phyloP scores from a whole-genome alignment of 805 yeast species.

The Saccharomycopsis sp. region DNA sequence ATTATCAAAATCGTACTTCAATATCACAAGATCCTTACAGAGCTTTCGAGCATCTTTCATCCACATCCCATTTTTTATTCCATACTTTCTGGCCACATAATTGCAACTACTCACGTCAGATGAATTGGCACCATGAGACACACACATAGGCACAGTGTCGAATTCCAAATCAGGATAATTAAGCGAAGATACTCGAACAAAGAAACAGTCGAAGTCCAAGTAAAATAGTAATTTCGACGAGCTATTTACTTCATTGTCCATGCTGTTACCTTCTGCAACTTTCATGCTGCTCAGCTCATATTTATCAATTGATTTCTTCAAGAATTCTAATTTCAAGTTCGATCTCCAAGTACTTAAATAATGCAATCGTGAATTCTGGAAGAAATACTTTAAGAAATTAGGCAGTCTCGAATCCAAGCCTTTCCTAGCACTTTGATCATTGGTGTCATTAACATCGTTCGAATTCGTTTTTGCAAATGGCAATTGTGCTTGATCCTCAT shows the following conservation, averaged over 20 bases:
- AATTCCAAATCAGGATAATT: slow-evolving; percentile 45
- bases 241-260: background rate
- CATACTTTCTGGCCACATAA: slow-evolving; percentile 73
- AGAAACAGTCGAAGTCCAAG: slow-evolving; percentile 90
- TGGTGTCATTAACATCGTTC: background rate
- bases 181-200: slow-evolving; percentile 76
- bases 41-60: slow-evolving; percentile 51
- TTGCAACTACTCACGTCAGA: slow-evolving; percentile 92
- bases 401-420: slow-evolving; percentile 66
- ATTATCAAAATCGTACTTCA: slow-evolving; percentile 68
- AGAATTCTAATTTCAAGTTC: slow-evolving; percentile 56
- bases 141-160: slow-evolving; percentile 51
- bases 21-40: slow-evolving; percentile 56
- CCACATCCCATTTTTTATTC: slow-evolving; percentile 91
- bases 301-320: slow-evolving; percentile 37
- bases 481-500: slow-evolving; percentile 48
- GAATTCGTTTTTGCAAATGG: slow-evolving; percentile 21
- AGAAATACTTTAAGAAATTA: slow-evolving; percentile 62
- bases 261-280: background rate
- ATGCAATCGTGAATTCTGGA: slow-evolving; percentile 77
- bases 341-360: slow-evolving; percentile 86
- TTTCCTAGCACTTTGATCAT: slow-evolving; percentile 1
- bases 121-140: slow-evolving; percentile 43
- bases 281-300: slow-evolving; percentile 15
- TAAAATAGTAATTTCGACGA: slow-evolving; percentile 48